Evolutionary conservation across 768 basidiomycete genomes (phyloP), one percentile per base, ranked within the genome.

Genomic region (Plicaturopsis crispa): DNA sequence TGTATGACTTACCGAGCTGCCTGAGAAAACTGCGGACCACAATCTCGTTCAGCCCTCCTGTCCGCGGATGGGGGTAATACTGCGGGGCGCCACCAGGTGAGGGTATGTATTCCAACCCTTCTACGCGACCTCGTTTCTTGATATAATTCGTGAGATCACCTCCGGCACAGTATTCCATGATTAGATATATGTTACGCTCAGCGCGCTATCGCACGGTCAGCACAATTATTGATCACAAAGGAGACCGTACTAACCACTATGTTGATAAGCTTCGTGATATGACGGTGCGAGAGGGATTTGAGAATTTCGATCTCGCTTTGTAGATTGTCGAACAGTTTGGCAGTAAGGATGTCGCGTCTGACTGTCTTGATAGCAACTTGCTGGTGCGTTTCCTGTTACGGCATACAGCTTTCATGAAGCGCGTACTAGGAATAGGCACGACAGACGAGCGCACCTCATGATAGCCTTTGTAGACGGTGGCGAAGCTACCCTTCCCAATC

Each of bases 251-350:
- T 46, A 57, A 96, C 92, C 45, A 97, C 80, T 47, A 97, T 93
- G 56, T 97, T 91, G 38, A 92, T 78, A 19, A 99, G 68, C 48
- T 80, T 80, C 6, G 96, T 97, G 37, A 99, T 87, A 63, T 98
- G 91, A 31, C 86, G 70, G 60, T 99, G 92, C 4, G 83, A 86
- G 36, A 97, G 74, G 1, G 82, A 80, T 66, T 97, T 98, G 51
- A 98, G 77, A 46, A 99, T 97, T 45, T 90, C 81, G 42, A 98
- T 97, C 70, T 99, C 96, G 50, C 86, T 87, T 57, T 96, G 91
- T n/a, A 98, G 76, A 55, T 97, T 98, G 65, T 98, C 93, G 41
- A 97, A 80, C 13, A 97, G 75, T 62, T 97, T 99, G 11, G 86
- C 69, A 24, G 83, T 91, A 24, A 99, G 75, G 48, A 81, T 88